A percentile compares a stretch with the other conserved stretches of the same genome.
phyloP scores from a whole-genome alignment of 805 yeast species.

The Suhomyces kilbournensis region DNA sequence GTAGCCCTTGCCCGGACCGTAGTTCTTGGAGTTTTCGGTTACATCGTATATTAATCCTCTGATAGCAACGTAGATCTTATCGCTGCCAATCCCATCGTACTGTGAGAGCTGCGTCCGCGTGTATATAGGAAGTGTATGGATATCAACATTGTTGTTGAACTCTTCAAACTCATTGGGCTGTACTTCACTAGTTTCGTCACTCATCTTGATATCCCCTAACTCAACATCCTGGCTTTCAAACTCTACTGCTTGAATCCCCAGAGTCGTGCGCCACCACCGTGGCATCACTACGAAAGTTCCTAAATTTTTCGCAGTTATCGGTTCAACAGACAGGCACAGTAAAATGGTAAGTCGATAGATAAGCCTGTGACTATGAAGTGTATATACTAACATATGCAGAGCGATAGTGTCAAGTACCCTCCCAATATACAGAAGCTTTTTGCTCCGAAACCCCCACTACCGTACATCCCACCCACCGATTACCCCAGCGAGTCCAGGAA shows the following conservation, averaged over 20 bases:
- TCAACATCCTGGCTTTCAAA: neutral
- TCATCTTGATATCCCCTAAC: neutral
- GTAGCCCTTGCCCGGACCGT: conserved; percentile 77
- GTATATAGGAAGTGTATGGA: conserved; percentile 28
- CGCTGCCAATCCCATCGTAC: conserved; percentile 30
- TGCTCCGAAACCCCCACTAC: conserved; percentile 56
- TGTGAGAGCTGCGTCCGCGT: conserved; percentile 31
- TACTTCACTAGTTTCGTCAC: neutral
- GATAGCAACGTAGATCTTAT: conserved; percentile 64
- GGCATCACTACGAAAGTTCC: neutral
- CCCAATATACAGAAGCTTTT: conserved; percentile 49
- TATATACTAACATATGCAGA: conserved; percentile 1
- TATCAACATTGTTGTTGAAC: conserved; percentile 30
- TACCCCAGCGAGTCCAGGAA: conserved; percentile 45
- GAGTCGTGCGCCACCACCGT: neutral
- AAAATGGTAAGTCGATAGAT: neutral
- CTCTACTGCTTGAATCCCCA: neutral
- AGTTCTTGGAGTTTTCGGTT: conserved; percentile 57
- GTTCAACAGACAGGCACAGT: neutral
- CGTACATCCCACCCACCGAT: conserved; percentile 48
- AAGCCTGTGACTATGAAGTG: neutral
- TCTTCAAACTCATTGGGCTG: conserved; percentile 21
- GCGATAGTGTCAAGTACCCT: conserved; percentile 26
- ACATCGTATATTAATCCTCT: conserved; percentile 81
- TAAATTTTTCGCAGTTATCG: neutral